Evolutionary conservation across 768 basidiomycete species (phyloP), one percentile per base, ranked within the genome.

Genomic region (Boletus rufocinnamomeus): DNA sequence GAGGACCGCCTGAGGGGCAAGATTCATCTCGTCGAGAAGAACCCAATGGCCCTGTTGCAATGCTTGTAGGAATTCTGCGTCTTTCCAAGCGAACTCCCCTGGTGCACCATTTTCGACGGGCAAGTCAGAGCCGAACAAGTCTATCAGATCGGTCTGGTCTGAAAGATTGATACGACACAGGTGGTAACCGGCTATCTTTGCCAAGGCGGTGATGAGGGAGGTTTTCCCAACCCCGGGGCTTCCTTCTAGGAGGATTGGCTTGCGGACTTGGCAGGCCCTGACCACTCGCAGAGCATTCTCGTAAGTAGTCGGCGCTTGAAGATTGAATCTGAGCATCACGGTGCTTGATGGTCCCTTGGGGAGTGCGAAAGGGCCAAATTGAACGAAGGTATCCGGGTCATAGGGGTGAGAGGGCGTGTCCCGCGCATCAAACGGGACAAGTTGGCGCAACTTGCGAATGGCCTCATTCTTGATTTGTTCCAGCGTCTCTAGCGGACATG

Each of bases 151-250:
- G 0, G 96, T 98, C 72, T 99, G 97, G 66, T 99, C 97, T 6
- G 97, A 98, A 23, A 99, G 76, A 74, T 99, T 99, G 80, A 99
- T 95, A 23, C 97, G 88, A 69, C 87, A 92, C 32, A 98, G 79
- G 30, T 80, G 75, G 68, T 94, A 85, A 19, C 94, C 93, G 40
- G 87, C 78, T 6, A 89, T 76, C 59, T 85, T 86, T 25, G 95
- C 94, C 13, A 99, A 78, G 10, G 97, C 96, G 19, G 87, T 81
- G 50, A 98, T 78, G 4, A 99, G 81, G 69, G 93, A 97, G 2
- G 97, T 98, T 75, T 99, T 99, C 3, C 97, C 97, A 16, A 98
- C 97, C 0, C 97, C 97, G 13, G 97, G 97, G 73, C 95, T 98
- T 1, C 97, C 97, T 70, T 99, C 97, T 10, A 99, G 80, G 14